phyloP scores from a whole-genome alignment of 1,284 basidiomycete species.

The Trametes versicolor region DNA sequence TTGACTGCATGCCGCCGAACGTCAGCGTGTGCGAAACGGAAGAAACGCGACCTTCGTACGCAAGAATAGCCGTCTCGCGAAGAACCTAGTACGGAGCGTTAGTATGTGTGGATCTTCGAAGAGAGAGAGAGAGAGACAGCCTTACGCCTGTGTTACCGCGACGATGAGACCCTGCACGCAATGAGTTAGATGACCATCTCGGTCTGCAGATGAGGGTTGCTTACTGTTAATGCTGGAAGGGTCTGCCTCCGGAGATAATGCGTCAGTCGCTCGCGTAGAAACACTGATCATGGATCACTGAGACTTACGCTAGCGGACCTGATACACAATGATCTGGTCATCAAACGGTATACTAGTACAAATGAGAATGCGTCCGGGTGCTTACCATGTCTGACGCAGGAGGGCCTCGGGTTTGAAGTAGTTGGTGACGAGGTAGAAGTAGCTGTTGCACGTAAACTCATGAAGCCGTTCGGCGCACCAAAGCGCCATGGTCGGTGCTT shows the following conservation, averaged over 20 bases:
- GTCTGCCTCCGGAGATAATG: background rate
- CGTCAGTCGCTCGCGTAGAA: background rate
- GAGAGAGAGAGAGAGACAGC: background rate
- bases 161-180: conserved; percentile 6
- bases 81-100: background rate
- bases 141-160: conserved; percentile 11
- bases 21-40: background rate
- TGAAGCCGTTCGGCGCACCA: too few species aligned
- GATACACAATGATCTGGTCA: background rate
- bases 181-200: background rate
- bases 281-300: too few species aligned
- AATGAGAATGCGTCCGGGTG: background rate
- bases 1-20: background rate
- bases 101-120: background rate
- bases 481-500: background rate
- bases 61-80: conserved; percentile 8
- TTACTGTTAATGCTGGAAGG: conserved; percentile 8
- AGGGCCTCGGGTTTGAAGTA: conserved; percentile 12
- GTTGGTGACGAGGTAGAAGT: conserved; percentile 14
- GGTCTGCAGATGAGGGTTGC: background rate
- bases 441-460: background rate
- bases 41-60: background rate
- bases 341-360: too few species aligned
- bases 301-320: conserved; percentile 8
- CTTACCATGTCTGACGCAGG: conserved; percentile 1